A percentile compares a stretch with the other conserved stretches of the same genome.
Evolutionary conservation across 352 stramenopile species (phyloP).

Genomic region (Phytopythium sindhum): DNA sequence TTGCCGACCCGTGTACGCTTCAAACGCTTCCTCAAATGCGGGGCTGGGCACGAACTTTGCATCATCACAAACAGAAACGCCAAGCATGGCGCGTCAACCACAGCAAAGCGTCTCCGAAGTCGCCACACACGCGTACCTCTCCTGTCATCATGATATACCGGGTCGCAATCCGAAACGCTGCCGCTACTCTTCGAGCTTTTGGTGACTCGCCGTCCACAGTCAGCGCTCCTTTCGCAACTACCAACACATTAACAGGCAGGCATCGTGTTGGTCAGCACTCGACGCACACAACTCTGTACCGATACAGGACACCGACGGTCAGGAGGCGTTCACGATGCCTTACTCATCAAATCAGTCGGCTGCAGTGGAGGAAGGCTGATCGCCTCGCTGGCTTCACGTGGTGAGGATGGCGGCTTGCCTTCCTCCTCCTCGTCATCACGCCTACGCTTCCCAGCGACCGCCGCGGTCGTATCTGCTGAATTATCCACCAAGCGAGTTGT

Average conservation of each 20-base stretch:
- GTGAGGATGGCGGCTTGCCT: not conserved
- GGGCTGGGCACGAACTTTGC: not conserved
- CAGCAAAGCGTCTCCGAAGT: not conserved
- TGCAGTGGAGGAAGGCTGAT: not conserved
- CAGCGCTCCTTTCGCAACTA: conserved; percentile 24
- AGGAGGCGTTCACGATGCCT: not conserved
- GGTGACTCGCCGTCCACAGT: conserved; percentile 14
- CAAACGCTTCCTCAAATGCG: conserved; percentile 20
- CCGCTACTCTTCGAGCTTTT: conserved; percentile 10
- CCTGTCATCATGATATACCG: conserved; percentile 22
- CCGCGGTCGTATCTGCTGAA: not conserved
- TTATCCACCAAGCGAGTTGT: not conserved
- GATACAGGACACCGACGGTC: not conserved
- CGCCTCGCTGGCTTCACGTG: not conserved
- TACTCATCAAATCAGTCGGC: not conserved
- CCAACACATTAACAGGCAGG: not conserved
- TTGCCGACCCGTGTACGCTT: conserved; percentile 23
- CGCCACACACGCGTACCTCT: conserved; percentile 12
- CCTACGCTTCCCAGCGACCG: not conserved
- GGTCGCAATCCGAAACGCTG: conserved; percentile 32
- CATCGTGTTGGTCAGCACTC: not conserved
- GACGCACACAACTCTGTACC: not conserved
- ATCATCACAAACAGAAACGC: not conserved
- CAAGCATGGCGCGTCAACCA: not conserved
- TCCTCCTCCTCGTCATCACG: not conserved